Evolutionary conservation across 768 basidiomycete genomes (phyloP), one percentile per base, ranked within the genome.

Genomic region (Clathrus columnatus): DNA sequence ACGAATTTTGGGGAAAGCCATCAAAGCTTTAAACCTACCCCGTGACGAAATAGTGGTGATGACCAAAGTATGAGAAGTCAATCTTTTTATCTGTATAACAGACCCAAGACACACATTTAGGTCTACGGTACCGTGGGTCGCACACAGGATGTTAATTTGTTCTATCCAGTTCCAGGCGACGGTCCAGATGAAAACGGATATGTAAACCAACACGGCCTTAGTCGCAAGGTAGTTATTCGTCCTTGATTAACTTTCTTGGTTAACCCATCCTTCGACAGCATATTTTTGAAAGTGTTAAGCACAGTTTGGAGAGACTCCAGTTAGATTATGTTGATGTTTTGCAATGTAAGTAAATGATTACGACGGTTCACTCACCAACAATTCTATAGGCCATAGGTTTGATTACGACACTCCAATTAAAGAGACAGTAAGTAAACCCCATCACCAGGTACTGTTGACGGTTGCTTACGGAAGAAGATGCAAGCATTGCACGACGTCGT

Each of bases 401-500:
- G 75, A 76, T 60, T 52, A 62, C 7, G 64, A 75, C 7, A 75
- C 73, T 0, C 71, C 76, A 1, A 68, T 74, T 48, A 72, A 70
- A 51, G 73, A 73, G 60, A 71, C 69, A 7, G 64, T 65, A 60
- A 48, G 36, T n/a, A n/a, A 7, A 2, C 5, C 4, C 20, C 7
- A 4, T 4, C n/a, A n/a, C n/a, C n/a, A n/a, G n/a, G n/a, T n/a
- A n/a, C n/a, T n/a, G n/a, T n/a, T n/a, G n/a, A n/a, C n/a, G n/a
- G n/a, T n/a, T n/a, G n/a, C n/a, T n/a, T n/a, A 2, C 23, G 17
- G 42, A 32, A 26, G 20, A 26, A 69, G 62, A 78, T 78, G 75
- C 70, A 74, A 64, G 75, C 78, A 24, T 67, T 78, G 16, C 74
- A 78, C 50, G 77, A 79, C 56, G 70, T 78, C 8, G 77, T 79